Evolutionary conservation across 768 basidiomycete species (phyloP).

Genomic region (Auricularia sp.): DNA sequence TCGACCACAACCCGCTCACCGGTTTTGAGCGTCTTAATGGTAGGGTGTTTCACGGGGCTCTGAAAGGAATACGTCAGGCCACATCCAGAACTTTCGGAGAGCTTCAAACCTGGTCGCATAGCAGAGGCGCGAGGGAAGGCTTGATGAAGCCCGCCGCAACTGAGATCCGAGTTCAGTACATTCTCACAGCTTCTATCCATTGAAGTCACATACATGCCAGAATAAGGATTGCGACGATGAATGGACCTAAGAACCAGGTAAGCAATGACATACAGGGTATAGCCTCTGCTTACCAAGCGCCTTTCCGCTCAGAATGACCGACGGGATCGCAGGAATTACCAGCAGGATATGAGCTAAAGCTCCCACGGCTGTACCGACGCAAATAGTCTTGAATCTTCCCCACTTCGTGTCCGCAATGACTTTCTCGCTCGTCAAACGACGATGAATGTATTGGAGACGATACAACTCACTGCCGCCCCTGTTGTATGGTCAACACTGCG

Average conservation of each 20-base stretch:
- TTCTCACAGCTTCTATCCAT: too few relatives aligned
- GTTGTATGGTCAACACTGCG: too few relatives aligned
- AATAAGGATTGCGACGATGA: conserved; percentile 20
- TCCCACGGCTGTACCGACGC: conserved; percentile 13
- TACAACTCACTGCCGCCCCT: too few relatives aligned
- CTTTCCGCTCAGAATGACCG: conserved; percentile 16
- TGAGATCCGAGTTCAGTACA: not conserved
- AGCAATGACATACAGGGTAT: not conserved
- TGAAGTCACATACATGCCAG: conserved; percentile 12
- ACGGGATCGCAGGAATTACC: conserved; percentile 21
- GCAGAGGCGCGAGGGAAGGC: conserved; percentile 21
- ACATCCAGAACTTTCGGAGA: too few relatives aligned
- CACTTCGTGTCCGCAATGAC: conserved; percentile 22
- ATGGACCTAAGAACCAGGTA: conserved; percentile 5
- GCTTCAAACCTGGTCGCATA: conserved; percentile 20
- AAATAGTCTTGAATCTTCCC: conserved; percentile 24
- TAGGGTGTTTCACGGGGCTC: conserved; percentile 16
- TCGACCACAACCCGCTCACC: conserved; percentile 23
- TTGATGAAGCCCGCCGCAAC: conserved; percentile 26
- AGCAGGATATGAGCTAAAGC: conserved; percentile 20
- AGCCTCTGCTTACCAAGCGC: conserved; percentile 10
- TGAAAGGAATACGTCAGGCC: too few relatives aligned
- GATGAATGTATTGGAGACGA: too few relatives aligned
- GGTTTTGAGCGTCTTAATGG: conserved; percentile 13
- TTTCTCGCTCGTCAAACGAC: too few relatives aligned